Base-by-base conservation (phyloP, 1,284 basidiomycete species). In the Vanrija sp. region DNA sequence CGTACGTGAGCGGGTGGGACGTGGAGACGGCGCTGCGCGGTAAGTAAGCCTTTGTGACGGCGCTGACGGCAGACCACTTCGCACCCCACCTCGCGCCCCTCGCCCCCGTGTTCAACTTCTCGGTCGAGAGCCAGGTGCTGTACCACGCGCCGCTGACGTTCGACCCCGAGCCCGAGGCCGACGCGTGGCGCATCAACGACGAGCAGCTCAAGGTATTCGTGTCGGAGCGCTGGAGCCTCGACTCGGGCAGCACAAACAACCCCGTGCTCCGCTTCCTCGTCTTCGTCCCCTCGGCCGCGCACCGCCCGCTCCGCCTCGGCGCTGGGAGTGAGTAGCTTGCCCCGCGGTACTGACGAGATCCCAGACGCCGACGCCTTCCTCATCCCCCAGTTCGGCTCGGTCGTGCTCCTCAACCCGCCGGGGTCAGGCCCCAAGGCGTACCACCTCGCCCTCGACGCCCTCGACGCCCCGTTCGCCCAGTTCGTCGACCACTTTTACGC, bases 311-410 rank as follows among this genome's bases (percentile, higher is more conserved):
- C 53, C 75, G 78, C 18, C 77, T 89, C 2, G 78, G 85, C 54
- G 60, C 75, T 12, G 68, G 81, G 44, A 83, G 89, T 85, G 56
- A 59, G 77, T 62, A 37, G 39, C 44, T 2, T 12, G n/a, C 41
- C 38, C 24, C n/a, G 41, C 19, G 6, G 9, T n/a, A 14, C 12
- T 42, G 2, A 19, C 42, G 6, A 37, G 12, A 19, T 31, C n/a
- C 2, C 56, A 69, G 68, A 66, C 41, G 58, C 69, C 1, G 60
- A 63, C 19, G 62, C 71, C 3, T 98, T 98, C 79, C 81, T 97
- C 22, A 80, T 96, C 2, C 95, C 96, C 0, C 95, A 98, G 75
- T 96, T 91, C 86, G 95, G 96, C 39, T 87, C 91, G 15, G 88
- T 98, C 45, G 82, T 88, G 50, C 81, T 98, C 48, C 77, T 85